phyloP scores from a whole-genome alignment of 805 yeast genomes.

The Candida palmyrensis region DNA sequence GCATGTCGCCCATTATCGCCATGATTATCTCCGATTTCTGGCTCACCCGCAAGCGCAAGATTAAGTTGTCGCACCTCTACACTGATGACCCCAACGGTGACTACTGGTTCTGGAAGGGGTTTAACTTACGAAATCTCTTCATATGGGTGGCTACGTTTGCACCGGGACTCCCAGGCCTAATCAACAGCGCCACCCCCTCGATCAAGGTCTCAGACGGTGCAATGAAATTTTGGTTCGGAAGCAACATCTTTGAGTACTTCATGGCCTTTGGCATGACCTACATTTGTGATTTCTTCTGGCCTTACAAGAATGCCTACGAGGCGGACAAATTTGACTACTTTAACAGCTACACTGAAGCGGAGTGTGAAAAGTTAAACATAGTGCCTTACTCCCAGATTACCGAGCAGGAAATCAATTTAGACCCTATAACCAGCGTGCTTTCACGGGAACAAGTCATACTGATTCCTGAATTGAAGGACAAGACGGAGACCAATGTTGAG shows the following conservation, averaged over 20 bases:
- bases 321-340: constrained; percentile 38
- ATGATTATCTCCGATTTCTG: constrained; percentile 33
- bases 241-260: constrained; percentile 8
- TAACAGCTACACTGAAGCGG: constrained; percentile 32
- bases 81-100: constrained; percentile 22
- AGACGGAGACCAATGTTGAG: no score
- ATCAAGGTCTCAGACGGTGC: constrained; percentile 7
- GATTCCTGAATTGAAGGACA: not conserved
- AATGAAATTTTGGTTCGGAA: constrained; percentile 12
- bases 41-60: constrained; percentile 29
- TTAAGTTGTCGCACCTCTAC: constrained; percentile 39
- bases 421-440: not conserved
- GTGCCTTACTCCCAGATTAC: constrained; percentile 3
- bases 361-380: constrained; percentile 23
- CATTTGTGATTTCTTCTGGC: constrained; percentile 28
- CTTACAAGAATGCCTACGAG: constrained; percentile 25
- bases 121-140: constrained; percentile 37
- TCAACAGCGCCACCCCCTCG: constrained; percentile 22
- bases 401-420: constrained; percentile 1
- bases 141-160: constrained; percentile 37
- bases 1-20: constrained; percentile 15
- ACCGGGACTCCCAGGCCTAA: constrained; percentile 49
- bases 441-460: not conserved
- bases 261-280: constrained; percentile 35
- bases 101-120: constrained; percentile 40